Evolutionary conservation across 306 rosid genomes (phyloP).

Genomic region (Lablab purpureus): DNA sequence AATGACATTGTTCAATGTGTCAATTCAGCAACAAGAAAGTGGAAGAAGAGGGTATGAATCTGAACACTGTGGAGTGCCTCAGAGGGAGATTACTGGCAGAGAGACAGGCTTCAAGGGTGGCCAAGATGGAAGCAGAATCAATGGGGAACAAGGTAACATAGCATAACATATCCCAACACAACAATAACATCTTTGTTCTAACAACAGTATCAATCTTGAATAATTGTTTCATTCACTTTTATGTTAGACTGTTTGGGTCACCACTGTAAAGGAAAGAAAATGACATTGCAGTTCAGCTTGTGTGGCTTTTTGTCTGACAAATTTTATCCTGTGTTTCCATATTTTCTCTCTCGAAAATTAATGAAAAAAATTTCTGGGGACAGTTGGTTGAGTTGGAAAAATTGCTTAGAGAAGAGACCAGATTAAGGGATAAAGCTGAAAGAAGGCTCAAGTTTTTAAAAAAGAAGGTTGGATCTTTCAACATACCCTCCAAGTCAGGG

Average conservation of each 20-base stretch:
- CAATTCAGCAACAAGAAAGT: conserved; percentile 56
- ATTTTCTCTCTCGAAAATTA: conserved; percentile 3
- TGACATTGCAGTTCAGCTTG: conserved; percentile 35
- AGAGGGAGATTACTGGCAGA: conserved; percentile 93
- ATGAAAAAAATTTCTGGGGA: conserved; percentile 17
- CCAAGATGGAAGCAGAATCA: conserved; percentile 69
- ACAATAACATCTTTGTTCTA: conserved; percentile 45
- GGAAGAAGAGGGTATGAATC: conserved; percentile 64
- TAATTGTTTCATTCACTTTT: conserved; percentile 40
- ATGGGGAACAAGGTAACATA: conserved; percentile 68
- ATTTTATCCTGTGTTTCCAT: conserved; percentile 37
- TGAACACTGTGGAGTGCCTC: conserved; percentile 72
- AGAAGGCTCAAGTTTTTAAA: conserved; percentile 68
- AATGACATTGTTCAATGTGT: conserved; percentile 48
- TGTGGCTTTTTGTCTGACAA: conserved; percentile 33
- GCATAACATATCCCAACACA: conserved; percentile 63
- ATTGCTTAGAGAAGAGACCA: conserved; percentile 64
- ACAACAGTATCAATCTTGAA: conserved; percentile 20
- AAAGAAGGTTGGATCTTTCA: conserved; percentile 67
- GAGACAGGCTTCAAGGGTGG: conserved; percentile 83
- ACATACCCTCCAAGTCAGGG: conserved; percentile 45
- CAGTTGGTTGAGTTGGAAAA: conserved; percentile 78
- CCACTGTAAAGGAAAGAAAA: conserved; percentile 32
- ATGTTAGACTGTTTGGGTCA: conserved; percentile 30
- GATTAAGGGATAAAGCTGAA: conserved; percentile 70